Evolutionary conservation across 108 stramenopile species (phyloP), one percentile per base, ranked within the genome.

Genomic region (Conticribra weissflogii): DNA sequence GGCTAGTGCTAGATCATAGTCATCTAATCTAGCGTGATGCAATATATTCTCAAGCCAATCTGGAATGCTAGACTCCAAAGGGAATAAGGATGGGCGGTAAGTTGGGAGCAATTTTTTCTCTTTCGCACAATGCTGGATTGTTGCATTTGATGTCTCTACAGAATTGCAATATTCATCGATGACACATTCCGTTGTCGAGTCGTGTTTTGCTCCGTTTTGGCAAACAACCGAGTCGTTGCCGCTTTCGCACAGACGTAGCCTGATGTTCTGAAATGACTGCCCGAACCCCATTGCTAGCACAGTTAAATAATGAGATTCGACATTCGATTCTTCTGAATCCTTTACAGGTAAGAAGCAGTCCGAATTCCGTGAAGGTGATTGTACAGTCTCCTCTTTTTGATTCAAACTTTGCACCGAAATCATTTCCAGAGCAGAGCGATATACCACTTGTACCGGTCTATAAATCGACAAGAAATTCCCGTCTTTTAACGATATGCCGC

Each of bases 391-490:
- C 45, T 29, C 62, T 64, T 31, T 30, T 32, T 49, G 33, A n/a
- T 65, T 72, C 21, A 69, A 31, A 33, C 72, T 64, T 21, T 77
- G 41, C 21, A 65, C 48, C 0, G 61, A 51, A 16, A 77, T 56
- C 70, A 77, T 74, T 74, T 80, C 79, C 62, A 80, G 47, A 33
- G 68, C 34, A 1, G 73, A 69, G 22, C 79, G 58, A 28, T 75
- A 69, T 0, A 74, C 49, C 14, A 80, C 70, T 69, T 80, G 79
- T 3, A 51, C 68, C 29, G 79, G 79, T 49, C 73, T 67, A 45
- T 74, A 80, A 14, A 45, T 49, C 7, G 79, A 70, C 41, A 44
- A 44, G 18, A 23, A 54, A n/a, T n/a, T n/a, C n/a, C n/a, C n/a
- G n/a, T n/a, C n/a, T n/a, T n/a, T n/a, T n/a, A n/a, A n/a, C n/a